Base-by-base conservation (phyloP, 2,329 filamentous ascomycete species). In the Verticillium nonalfalfae region DNA sequence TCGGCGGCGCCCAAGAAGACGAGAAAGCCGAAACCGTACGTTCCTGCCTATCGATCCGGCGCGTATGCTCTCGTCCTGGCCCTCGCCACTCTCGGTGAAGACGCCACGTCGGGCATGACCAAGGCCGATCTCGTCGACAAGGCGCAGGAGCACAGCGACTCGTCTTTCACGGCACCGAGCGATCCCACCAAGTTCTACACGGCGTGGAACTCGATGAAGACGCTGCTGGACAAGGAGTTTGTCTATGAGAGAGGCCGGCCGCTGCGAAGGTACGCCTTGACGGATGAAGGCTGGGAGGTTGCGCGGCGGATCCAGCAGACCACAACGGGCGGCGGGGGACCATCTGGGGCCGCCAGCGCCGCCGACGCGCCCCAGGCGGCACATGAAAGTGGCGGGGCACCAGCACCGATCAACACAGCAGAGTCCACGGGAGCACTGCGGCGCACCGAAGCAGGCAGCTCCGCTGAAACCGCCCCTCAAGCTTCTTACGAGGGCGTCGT, bases 151-250 rank as follows among this genome's bases (percentile, higher is more conserved):
- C 80, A 90, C 71, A 91, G 88, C 68, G 89, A 93, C 69, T 76
- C 87, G 1, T 93, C 90, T 0, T 93, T 92, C 68, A 88, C 83
- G 0, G 85, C 83, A 0, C 87, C 89, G 0, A 79, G 77, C 50
- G 88, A 91, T 60, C 79, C 89, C 0, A 87, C 81, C 11, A 89
- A 87, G 61, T 90, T 85, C 68, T 90, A 91, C 67, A 94, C 90
- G 0, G 91, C 91, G 0, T 95, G 90, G 90, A 89, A 85, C 68
- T 92, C 90, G 1, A 93, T 94, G 82, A 91, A 90, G 70, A 91
- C 88, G 0, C 75, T 95, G 36, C 67, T 87, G 5, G 80, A 86
- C 60, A 92, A 93, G 70, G 89, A 92, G 61, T 76, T 93, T 3
- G 89, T 93, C 0, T 87, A 86, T 61, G 87, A 90, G 66, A 85